phyloP scores from a whole-genome alignment of 2,329 filamentous ascomycete genomes.

The Cylindrodendrum hubeiense region DNA sequence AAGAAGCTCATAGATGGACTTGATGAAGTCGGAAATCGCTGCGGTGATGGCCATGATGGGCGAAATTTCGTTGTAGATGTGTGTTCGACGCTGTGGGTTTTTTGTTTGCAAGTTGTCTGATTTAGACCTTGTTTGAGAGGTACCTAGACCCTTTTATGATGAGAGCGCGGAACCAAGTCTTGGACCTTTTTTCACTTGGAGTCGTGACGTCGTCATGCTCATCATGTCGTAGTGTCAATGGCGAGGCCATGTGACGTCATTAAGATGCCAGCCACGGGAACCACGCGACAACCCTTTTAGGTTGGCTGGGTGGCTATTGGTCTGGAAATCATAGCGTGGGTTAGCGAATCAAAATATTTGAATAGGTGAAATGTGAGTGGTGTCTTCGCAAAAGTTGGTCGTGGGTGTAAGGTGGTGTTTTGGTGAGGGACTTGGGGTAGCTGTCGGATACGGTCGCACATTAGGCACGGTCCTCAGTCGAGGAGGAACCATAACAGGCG shows the following conservation, averaged over 20 bases:
- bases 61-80: conserved; percentile 30
- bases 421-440: background rate
- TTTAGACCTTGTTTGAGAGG: background rate
- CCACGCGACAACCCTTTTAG: conserved; percentile 35
- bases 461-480: no score
- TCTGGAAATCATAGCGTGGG: background rate
- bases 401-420: background rate
- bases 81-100: background rate
- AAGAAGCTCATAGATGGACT: conserved; percentile 57
- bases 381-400: background rate
- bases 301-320: conserved; percentile 3
- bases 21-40: conserved; percentile 54
- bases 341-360: background rate
- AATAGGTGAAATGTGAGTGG: background rate
- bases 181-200: conserved; percentile 7
- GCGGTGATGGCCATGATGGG: conserved; percentile 47
- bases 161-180: background rate
- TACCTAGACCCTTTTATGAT: conserved; percentile 7
- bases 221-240: conserved; percentile 25
- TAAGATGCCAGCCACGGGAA: conserved; percentile 9
- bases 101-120: background rate
- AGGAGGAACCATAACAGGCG: no score
- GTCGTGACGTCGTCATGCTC: conserved; percentile 47
- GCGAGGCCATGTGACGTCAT: conserved; percentile 44
- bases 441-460: no score